Evolutionary conservation across 78 protist species (phyloP), one percentile per base, ranked within the genome.

Genomic region (Cavenderia fasciculata): DNA sequence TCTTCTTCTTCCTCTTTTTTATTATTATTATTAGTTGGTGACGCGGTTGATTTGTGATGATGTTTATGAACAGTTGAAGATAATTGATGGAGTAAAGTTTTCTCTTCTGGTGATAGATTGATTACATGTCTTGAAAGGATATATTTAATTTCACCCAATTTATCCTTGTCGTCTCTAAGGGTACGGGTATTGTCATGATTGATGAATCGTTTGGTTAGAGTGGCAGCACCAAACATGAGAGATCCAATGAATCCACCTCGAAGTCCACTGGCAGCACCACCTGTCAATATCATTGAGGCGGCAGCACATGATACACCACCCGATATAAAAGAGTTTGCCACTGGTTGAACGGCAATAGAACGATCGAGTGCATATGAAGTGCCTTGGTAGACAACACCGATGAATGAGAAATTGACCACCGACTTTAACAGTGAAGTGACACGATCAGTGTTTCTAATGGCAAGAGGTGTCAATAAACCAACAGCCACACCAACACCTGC

Each of bases 401-500:
- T 47, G 31, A 77, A 62, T 46, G 87, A 47, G 54, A 49, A 29
- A 36, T 59, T 77, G 40, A 62, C 34, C 21, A 63, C 74, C 4
- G 44, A 23, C 31, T 77, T 77, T n/a, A 62, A 7, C 18, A 63
- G 12, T 31, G 87, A 47, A 14, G 38, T 6, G 3, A 62, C 54
- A 6, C 61, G 59, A 43, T 77, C 74, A 2, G 69, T 59, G 34
- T 52, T 69, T 19, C 52, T 62, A 23, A 77, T 33, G 43, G 62
- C 16, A 0, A 59, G 5, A 25, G 72, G 87, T 34, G 36, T 25
- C 2, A 33, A 0, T n/a, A 77, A 21, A 14, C 87, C 87, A 19
- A 62, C 18, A 2, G 40, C 0, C 4, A 77, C 38, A 33, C 87
- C 87, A 16, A 52, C 40, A 3, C 68, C 51, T 11, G 62, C 23